Percentiles rank a stretch among this genome's conserved stretches.
Conservation (phyloP, 2,329 filamentous ascomycete genomes). For the Ceratocystis albifundus region DNA sequence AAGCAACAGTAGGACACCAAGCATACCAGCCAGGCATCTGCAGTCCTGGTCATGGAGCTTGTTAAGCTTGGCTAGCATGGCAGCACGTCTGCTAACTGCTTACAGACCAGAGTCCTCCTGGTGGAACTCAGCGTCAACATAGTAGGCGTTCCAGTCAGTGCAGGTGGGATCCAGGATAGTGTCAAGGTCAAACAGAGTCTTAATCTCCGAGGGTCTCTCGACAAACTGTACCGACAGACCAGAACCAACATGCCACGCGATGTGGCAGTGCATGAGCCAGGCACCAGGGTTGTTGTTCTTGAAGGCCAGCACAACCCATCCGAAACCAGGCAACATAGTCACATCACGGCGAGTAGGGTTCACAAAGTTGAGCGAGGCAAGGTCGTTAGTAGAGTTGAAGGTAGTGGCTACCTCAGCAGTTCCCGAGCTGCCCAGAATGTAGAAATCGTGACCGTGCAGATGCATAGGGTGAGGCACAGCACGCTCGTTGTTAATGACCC, state of each 20-base stretch:
- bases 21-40: background rate
- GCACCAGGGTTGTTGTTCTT: slow-evolving; percentile 40
- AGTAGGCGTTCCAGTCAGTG: slow-evolving; percentile 23
- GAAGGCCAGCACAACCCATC: slow-evolving; percentile 41
- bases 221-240: slow-evolving; percentile 44
- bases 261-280: slow-evolving; percentile 46
- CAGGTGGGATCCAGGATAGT: slow-evolving; percentile 22
- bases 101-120: slow-evolving; percentile 25
- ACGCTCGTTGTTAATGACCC: slow-evolving; percentile 29
- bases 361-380: slow-evolving; percentile 32
- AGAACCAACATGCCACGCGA: slow-evolving; percentile 45
- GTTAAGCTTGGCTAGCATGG: background rate
- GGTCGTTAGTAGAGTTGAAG: slow-evolving; percentile 29
- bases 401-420: slow-evolving; percentile 19
- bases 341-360: slow-evolving; percentile 45
- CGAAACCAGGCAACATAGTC: slow-evolving; percentile 36
- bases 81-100: background rate
- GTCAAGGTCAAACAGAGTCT: slow-evolving; percentile 22
- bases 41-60: background rate
- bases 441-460: slow-evolving; percentile 41
- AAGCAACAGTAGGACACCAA: background rate
- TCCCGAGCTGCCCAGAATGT: slow-evolving; percentile 31
- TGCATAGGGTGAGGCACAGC: slow-evolving; percentile 37
- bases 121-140: slow-evolving; percentile 21
- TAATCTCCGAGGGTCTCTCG: slow-evolving; percentile 23